Base-by-base conservation (phyloP, 768 basidiomycete genomes). In the Trametes elegans region DNA sequence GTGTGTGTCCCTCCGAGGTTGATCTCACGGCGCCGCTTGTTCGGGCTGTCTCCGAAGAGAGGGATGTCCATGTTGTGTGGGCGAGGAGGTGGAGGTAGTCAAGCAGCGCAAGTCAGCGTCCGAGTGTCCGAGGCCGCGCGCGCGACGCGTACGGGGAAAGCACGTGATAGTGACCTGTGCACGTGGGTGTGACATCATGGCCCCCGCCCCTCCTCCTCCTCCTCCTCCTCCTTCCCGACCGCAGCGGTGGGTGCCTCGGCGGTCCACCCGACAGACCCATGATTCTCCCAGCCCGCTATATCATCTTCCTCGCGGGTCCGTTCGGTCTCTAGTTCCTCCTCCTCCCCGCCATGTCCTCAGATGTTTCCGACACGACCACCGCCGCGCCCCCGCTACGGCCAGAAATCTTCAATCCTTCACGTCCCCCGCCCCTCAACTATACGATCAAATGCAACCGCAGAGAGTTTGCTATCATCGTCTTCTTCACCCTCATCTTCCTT, bases 1-100 rank as follows among this genome's bases (percentile, higher is more conserved):
- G 78, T 68, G 0, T 75, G 77, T 1, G 79, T 68, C 2, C 90
- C 90, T 14, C 90, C 90, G 18, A 92, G 78, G 66, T 92, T 91
- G 60, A 92, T 92, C 62, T 79, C 76, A 39, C 85, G 79, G 51
- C 82, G 76, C 42, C 73, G 68, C 39, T 73, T 71, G 50, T 49
- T 61, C 9, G 61, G 51, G 26, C 34, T 39, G 47, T 84, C 79
- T 32, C 75, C 77, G 61, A 84, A 82, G 40, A 82, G 54, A 1
- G 62, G 62, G 5, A 58, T 36, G 31, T 59, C 52, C 57, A 59
- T 59, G 5, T 9, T n/a, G 26, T 3, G 18, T 14, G 7, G 48
- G 11, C 16, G 9, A 19, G 21, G 40, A 21, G 39, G 24, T 3
- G 38, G 9, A 10, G 3, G 49, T 4, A n/a, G n/a, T n/a, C n/a